Conservation (phyloP, 2,329 filamentous ascomycete species). For the Monascus ruber region DNA sequence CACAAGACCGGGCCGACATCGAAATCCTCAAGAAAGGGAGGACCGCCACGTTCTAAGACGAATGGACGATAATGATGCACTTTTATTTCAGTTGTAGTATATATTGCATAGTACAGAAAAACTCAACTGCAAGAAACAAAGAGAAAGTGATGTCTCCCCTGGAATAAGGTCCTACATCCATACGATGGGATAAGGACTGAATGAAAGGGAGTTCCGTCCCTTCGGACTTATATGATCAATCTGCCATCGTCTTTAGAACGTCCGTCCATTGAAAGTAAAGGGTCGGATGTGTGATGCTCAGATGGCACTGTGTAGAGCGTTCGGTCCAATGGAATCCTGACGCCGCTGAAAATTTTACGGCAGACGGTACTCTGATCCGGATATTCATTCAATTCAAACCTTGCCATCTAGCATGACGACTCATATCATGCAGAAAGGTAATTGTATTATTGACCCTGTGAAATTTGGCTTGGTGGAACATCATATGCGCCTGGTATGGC, state of each 20-base stretch:
- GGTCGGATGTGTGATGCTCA: conserved; percentile 26
- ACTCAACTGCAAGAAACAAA: conserved; percentile 3
- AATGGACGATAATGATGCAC: conserved; percentile 18
- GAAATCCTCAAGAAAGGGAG: conserved; percentile 18
- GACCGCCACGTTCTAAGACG: conserved; percentile 16
- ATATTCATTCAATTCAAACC: no score
- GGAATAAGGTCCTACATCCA: conserved; percentile 17
- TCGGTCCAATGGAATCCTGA: no score
- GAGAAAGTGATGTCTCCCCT: conserved; percentile 14
- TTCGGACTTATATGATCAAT: conserved; percentile 15
- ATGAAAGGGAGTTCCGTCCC: conserved; percentile 10
- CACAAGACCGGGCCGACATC: conserved; percentile 16
- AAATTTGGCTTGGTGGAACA: no score
- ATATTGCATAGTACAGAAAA: conserved; percentile 6
- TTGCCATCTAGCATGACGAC: no score
- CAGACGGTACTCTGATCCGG: no score
- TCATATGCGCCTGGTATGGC: no score
- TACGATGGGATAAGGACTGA: conserved; percentile 11
- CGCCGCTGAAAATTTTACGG: no score
- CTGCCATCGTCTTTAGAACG: conserved; percentile 41
- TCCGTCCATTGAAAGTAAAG: conserved; percentile 22
- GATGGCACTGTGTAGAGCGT: conserved; percentile 13
- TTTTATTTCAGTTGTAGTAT: no score
- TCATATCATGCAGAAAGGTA: no score
- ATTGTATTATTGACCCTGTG: no score